phyloP scores from a whole-genome alignment of 176 grass and related monocot genomes.

The Aegilops tauschii region DNA sequence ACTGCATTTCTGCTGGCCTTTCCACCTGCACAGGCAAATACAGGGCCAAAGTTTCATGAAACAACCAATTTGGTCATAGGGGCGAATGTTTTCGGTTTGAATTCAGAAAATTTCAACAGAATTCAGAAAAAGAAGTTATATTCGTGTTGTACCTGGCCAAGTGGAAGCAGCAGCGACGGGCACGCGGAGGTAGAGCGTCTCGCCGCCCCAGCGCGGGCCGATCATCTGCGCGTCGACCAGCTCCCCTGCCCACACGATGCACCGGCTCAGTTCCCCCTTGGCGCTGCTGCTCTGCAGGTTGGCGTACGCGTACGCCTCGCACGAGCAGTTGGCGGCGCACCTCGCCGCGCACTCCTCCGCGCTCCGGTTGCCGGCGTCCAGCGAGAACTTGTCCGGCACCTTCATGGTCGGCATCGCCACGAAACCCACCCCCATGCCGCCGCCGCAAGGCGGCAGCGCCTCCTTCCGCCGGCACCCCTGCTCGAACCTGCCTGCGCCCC shows the following conservation, averaged over 20 bases:
- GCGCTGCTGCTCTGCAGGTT: slow-evolving; percentile 31
- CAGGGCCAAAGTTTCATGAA: neutral
- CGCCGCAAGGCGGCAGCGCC: slow-evolving; percentile 13
- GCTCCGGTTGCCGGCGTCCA: neutral
- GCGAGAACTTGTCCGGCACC: slow-evolving; percentile 37
- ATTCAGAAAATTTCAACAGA: neutral
- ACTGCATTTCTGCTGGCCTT: neutral
- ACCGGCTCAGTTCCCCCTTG: slow-evolving; percentile 22
- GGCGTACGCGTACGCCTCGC: slow-evolving; percentile 59
- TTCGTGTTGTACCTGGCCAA: neutral
- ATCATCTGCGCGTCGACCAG: slow-evolving; percentile 49
- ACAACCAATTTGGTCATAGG: neutral
- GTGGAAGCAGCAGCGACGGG: slow-evolving; percentile 4
- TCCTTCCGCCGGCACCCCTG: slow-evolving; percentile 43
- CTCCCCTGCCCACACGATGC: slow-evolving; percentile 47
- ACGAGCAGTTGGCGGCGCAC: slow-evolving; percentile 55
- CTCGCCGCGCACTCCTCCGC: slow-evolving; percentile 37
- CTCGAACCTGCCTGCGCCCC: neutral
- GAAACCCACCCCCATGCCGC: slow-evolving; percentile 14
- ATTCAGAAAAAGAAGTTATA: neutral
- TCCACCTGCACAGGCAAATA: slow-evolving; percentile 4
- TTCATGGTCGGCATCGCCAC: slow-evolving; percentile 37
- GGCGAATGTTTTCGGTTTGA: neutral
- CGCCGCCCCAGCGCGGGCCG: neutral
- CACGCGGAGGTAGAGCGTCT: slow-evolving; percentile 54